phyloP scores from a whole-genome alignment of 805 yeast species.

The Kodamaea lidongshanica region DNA sequence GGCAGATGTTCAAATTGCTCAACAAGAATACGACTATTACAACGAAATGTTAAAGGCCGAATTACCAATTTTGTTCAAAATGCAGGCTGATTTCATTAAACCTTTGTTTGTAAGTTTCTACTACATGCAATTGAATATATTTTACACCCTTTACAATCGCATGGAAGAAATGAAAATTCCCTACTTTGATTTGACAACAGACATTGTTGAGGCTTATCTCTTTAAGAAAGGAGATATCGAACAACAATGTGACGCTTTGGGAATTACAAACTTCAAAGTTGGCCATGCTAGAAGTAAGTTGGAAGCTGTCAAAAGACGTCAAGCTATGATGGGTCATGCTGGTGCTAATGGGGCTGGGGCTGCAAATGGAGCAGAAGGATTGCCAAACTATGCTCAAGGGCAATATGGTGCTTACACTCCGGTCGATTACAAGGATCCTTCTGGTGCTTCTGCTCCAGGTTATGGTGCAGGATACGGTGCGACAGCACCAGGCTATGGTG shows the following conservation, averaged over 20 bases:
- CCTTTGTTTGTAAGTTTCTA: constrained; percentile 93
- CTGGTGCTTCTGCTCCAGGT: constrained; percentile 5
- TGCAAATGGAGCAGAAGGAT: constrained; percentile 20
- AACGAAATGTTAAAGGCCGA: constrained; percentile 91
- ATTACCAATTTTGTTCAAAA: constrained; percentile 76
- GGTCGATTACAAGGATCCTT: constrained; percentile 18
- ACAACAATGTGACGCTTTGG: constrained; percentile 81
- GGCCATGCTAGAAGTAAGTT: constrained; percentile 83
- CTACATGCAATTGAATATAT: constrained; percentile 96
- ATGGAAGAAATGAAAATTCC: constrained; percentile 97
- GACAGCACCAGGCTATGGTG: constrained; percentile 10
- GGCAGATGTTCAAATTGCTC: constrained; percentile 83
- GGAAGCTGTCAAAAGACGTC: constrained; percentile 76
- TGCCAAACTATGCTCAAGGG: constrained; percentile 18
- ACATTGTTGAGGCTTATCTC: constrained; percentile 72
- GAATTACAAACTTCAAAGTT: constrained; percentile 83
- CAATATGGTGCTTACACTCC: constrained; percentile 13
- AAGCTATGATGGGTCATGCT: constrained; percentile 38
- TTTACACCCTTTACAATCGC: constrained; percentile 82
- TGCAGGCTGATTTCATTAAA: constrained; percentile 87
- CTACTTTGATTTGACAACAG: constrained; percentile 81
- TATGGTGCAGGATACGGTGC: constrained; percentile 9
- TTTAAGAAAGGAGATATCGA: constrained; percentile 86
- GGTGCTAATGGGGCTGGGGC: constrained; percentile 15
- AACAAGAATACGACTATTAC: constrained; percentile 92